Evolutionary conservation across 2,329 filamentous ascomycete genomes (phyloP), one percentile per base, ranked within the genome.

Genomic region (Cladophialophora bantiana): DNA sequence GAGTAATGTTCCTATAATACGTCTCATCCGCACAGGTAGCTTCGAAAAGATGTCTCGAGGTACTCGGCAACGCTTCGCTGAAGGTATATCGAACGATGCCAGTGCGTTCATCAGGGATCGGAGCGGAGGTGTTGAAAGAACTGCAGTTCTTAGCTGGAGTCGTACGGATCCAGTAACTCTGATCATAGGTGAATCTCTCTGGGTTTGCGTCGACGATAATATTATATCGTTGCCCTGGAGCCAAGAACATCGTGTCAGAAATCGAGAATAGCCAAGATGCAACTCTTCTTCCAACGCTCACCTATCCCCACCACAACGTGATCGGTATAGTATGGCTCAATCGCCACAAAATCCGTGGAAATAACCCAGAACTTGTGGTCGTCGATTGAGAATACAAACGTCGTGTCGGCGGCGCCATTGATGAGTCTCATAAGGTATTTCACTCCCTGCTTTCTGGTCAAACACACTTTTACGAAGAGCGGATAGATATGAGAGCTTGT

Each of bases 21-120:
- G 62, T 57, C 36, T 67, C 65, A 32, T 67, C 55, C 77, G 75
- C 3, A 78, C 80, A 72, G 84, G 31, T 55, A 10, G 34, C 12
- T 55, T 55, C 20, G 34, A 55, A 55, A 2, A 12, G 12, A 18
- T 55, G 31, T n/a, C 15, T n/a, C 53, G 20, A 18, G 7, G 53
- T 55, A 26, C 13, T 55, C 31, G 53, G 53, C 53, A 55, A n/a
- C 53, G 18, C 34, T 20, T 55, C n/a, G 15, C n/a, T 36, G 31
- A 55, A 26, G 7, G 53, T 55, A 20, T 55, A 55, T 35, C 53
- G 53, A 4, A 61, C 45, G 7, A 61, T 34, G 2, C 59, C 59
- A 13, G 59, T 61, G 12, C 48, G 59, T 12, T 38, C 13, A 9
- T 61, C 59, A 9, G 53, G 53, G 0, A n/a, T 12, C 26, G 32